Evolutionary conservation across 2,329 filamentous ascomycete genomes (phyloP), one percentile per base, ranked within the genome.

Genomic region (Uncinocarpus reesii): DNA sequence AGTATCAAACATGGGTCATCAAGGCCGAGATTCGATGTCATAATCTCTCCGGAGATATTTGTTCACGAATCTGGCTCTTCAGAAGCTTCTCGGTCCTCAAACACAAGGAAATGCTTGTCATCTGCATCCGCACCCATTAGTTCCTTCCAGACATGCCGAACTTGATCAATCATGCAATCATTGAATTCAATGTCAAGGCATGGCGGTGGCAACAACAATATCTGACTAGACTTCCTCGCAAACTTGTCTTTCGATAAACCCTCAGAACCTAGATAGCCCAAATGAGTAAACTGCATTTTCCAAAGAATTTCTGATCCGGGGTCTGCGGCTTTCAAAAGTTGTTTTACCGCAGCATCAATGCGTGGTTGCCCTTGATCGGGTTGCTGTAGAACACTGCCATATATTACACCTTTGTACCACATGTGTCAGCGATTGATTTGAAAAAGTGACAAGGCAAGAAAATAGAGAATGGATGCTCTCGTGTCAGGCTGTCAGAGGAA

Each of bases 401-500:
- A 81, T 2, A 81, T 63, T 23, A 82, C 66, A 69, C 75, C 79
- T 37, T 34, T 15, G 6, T n/a, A 28, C 15, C 10, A 23, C 23
- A 13, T 13, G 10, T 29, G 29, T 49, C 43, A 44, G 43, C 46
- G 16, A 7, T 21, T 36, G 18, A 28, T 8, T 26, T 46, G 3
- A 42, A n/a, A 18, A 28, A 45, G 28, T 26, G 26, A 26, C 4
- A n/a, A n/a, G 31, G 7, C 31, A 52, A 51, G 47, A 16, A 53
- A 45, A 51, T 52, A 55, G 41, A 52, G 49, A 59, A 53, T 36
- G 13, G 16, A 21, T 49, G 64, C 66, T 72, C 69, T 72, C 37
- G 18, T 60, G 79, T 93, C 87, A 94, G 87, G 31, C 82, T 86
- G 81, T 90, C 82, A 90, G 84, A 88, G 80, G 78, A 77, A 74